Percentiles rank a stretch among this genome's conserved stretches.
Conservation (phyloP, 805 yeast species). For the Alloascoidea africana region DNA sequence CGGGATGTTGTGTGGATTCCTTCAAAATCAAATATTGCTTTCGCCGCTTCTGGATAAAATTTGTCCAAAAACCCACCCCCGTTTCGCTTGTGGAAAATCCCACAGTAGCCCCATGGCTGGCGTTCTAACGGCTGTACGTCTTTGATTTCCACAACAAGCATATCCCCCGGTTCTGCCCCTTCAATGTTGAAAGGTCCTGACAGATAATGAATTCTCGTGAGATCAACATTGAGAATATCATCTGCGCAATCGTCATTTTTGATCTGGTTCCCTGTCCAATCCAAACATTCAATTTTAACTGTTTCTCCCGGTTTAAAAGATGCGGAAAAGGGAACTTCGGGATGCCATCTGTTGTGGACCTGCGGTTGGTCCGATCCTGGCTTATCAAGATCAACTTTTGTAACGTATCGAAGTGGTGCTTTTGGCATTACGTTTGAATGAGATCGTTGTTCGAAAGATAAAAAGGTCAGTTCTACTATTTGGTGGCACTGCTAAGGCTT, state of each 20-base stretch:
- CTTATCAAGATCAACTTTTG: slow-evolving; percentile 24
- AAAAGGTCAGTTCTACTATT: too few species aligned
- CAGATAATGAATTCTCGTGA: slow-evolving; percentile 29
- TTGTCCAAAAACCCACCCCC: slow-evolving; percentile 36
- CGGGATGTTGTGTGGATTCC: slow-evolving; percentile 34
- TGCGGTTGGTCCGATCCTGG: slow-evolving; percentile 32
- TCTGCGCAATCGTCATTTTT: slow-evolving; percentile 31
- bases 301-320: slow-evolving; percentile 26
- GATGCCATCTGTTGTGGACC: slow-evolving; percentile 39
- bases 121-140: slow-evolving; percentile 36
- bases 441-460: too few species aligned
- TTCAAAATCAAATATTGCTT: slow-evolving; percentile 36
- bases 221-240: slow-evolving; percentile 29
- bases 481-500: too few species aligned
- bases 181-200: slow-evolving; percentile 32
- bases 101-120: slow-evolving; percentile 40
- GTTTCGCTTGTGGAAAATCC: slow-evolving; percentile 29
- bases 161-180: slow-evolving; percentile 32
- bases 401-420: slow-evolving; percentile 20
- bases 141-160: slow-evolving; percentile 31
- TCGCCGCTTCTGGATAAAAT: slow-evolving; percentile 34
- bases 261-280: slow-evolving; percentile 40
- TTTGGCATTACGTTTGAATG: slow-evolving; percentile 8
- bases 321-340: slow-evolving; percentile 28
- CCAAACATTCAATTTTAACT: slow-evolving; percentile 33